Evolutionary conservation across 106 monocot genomes (phyloP).

Genomic region (Agapanthus africanus): DNA sequence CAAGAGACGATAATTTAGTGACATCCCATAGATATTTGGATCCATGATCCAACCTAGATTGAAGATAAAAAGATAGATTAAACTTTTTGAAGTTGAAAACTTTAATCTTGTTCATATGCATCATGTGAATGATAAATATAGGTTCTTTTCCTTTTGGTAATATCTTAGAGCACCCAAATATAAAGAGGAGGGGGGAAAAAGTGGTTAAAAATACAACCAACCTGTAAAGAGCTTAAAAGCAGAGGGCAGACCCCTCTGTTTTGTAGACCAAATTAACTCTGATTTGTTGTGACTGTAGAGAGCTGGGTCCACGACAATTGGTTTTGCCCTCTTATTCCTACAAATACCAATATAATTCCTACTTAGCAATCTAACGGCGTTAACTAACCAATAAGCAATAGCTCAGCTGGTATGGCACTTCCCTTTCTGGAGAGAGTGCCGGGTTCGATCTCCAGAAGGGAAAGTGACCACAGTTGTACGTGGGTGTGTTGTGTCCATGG

Average conservation of each 20-base stretch:
- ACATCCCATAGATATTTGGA: too few relatives aligned
- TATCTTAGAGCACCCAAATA: too few relatives aligned
- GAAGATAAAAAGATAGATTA: not conserved
- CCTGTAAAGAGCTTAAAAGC: slow-evolving; percentile 96
- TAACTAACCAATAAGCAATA: not conserved
- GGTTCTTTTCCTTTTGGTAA: too few relatives aligned
- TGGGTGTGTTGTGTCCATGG: too few relatives aligned
- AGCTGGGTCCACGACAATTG: slow-evolving; percentile 67
- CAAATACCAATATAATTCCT: not conserved
- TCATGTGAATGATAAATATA: too few relatives aligned
- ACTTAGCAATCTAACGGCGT: not conserved
- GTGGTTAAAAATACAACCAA: too few relatives aligned
- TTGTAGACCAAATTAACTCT: slow-evolving; percentile 55
- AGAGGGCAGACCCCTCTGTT: slow-evolving; percentile 53
- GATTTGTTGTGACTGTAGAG: slow-evolving; percentile 64
- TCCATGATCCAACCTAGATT: not conserved
- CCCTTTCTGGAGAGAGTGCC: too few relatives aligned
- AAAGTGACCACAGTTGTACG: too few relatives aligned
- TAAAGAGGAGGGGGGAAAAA: too few relatives aligned
- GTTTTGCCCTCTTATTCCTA: slow-evolving; percentile 82
- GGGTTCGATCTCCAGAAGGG: too few relatives aligned
- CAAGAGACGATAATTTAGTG: too few relatives aligned
- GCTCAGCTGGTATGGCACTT: too few relatives aligned
- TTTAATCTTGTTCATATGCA: not conserved
- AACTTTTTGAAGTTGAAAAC: not conserved